A percentile compares a stretch with the other conserved stretches of the same genome.
Conservation (phyloP, 495 filamentous ascomycete species). For the Sporormia fimetaria region DNA sequence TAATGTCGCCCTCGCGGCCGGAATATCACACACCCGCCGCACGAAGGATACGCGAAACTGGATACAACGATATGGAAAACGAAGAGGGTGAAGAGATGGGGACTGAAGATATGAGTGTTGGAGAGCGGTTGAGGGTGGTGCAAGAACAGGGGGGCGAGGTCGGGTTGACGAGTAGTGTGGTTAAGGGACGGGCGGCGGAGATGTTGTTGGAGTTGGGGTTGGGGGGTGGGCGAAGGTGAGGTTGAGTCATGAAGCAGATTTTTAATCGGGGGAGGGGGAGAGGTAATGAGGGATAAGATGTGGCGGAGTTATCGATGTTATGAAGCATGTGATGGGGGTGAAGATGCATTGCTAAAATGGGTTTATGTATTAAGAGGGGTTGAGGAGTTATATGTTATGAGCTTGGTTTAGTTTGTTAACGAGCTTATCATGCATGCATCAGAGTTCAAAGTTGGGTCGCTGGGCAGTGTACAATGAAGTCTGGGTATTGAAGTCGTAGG, state of each 20-base stretch:
- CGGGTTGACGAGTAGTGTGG: constrained; percentile 32
- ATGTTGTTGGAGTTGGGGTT: constrained; percentile 33
- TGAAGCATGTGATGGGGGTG: too few relatives aligned
- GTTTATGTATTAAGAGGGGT: too few relatives aligned
- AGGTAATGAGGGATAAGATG: too few relatives aligned
- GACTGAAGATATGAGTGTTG: neutral
- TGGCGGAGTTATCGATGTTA: too few relatives aligned
- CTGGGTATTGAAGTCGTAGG: too few relatives aligned
- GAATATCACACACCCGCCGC: constrained; percentile 14
- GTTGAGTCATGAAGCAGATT: neutral
- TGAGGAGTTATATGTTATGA: too few relatives aligned
- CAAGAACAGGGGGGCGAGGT: constrained; percentile 9
- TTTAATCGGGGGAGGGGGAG: too few relatives aligned
- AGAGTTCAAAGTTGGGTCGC: too few relatives aligned
- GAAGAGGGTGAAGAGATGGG: constrained; percentile 9
- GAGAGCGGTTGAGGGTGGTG: neutral
- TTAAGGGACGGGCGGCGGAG: constrained; percentile 32
- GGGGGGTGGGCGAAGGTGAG: constrained; percentile 20
- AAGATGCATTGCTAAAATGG: too few relatives aligned
- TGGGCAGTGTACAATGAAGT: too few relatives aligned
- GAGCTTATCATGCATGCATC: too few relatives aligned
- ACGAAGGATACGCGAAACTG: constrained; percentile 1
- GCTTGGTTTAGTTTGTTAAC: too few relatives aligned
- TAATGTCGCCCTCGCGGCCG: constrained; percentile 2
- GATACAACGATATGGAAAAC: constrained; percentile 14